phyloP scores from a whole-genome alignment of 2,329 filamentous ascomycete genomes.

The Aspergillus cejpii region DNA sequence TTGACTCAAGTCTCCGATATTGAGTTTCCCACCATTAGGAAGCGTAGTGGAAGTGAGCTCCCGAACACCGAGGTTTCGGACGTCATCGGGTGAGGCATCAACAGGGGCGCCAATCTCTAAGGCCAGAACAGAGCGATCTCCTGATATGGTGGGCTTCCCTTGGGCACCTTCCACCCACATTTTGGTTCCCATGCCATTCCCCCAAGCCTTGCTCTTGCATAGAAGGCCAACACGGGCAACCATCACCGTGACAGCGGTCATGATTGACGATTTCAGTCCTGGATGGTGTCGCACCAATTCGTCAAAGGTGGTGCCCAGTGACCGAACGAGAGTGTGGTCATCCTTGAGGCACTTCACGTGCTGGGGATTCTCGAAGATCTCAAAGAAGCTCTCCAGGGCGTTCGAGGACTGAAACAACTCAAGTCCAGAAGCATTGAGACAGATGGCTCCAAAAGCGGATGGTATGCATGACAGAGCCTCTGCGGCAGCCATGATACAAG shows the following conservation, averaged over 20 bases:
- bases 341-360: constrained; percentile 79
- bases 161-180: constrained; percentile 58
- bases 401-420: constrained; percentile 76
- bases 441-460: constrained; percentile 86
- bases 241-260: constrained; percentile 83
- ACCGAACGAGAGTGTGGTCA: constrained; percentile 64
- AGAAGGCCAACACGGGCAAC: constrained; percentile 71
- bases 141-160: constrained; percentile 55
- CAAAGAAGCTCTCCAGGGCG: constrained; percentile 79
- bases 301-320: constrained; percentile 79
- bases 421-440: constrained; percentile 79
- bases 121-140: constrained; percentile 41
- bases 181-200: constrained; percentile 69
- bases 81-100: constrained; percentile 21
- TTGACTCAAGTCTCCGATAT: constrained; percentile 25
- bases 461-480: constrained; percentile 87
- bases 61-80: constrained; percentile 22
- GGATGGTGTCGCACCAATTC: constrained; percentile 94
- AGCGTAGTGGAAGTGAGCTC: constrained; percentile 26
- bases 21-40: constrained; percentile 35
- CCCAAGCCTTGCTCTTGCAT: constrained; percentile 62
- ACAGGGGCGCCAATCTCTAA: constrained; percentile 30
- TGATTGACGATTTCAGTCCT: constrained; percentile 67
- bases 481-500: constrained; percentile 74
- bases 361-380: constrained; percentile 89